Percentiles rank a stretch among this genome's conserved stretches.
phyloP scores from a whole-genome alignment of 2,329 filamentous ascomycete species.

The Botrytis sinoallii region DNA sequence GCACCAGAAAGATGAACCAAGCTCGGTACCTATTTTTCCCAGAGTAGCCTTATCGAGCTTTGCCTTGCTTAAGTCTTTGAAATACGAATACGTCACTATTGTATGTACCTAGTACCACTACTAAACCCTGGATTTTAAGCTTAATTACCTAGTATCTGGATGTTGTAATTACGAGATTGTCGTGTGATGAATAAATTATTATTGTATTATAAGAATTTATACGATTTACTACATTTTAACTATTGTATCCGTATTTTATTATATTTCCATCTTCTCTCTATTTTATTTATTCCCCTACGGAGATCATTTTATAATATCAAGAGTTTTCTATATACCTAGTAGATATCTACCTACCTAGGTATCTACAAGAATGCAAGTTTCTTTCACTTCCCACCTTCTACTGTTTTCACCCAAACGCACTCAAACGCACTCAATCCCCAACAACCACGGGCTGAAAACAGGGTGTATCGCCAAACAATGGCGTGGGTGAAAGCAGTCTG shows the following conservation, averaged over 20 bases:
- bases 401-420: too few relatives aligned
- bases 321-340: too few relatives aligned
- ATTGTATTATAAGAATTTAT: background rate
- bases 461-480: background rate
- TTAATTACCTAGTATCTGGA: too few relatives aligned
- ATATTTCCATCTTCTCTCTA: background rate
- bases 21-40: background rate
- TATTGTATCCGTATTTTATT: background rate
- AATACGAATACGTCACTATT: background rate
- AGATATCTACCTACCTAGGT: too few relatives aligned
- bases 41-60: background rate
- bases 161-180: too few relatives aligned
- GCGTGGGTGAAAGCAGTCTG: background rate
- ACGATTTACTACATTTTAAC: background rate
- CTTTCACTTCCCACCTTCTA: background rate
- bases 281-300: too few relatives aligned
- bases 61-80: background rate
- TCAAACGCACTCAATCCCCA: background rate
- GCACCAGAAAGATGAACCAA: background rate
- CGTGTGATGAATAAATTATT: too few relatives aligned
- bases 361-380: background rate
- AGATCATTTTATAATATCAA: too few relatives aligned
- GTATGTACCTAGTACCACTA: too few relatives aligned
- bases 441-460: background rate
- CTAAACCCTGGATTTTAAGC: background rate